A percentile compares a stretch with the other conserved stretches of the same genome.
phyloP scores from a whole-genome alignment of 1,139 yeast species.

The Blastobotrys serpentis region DNA sequence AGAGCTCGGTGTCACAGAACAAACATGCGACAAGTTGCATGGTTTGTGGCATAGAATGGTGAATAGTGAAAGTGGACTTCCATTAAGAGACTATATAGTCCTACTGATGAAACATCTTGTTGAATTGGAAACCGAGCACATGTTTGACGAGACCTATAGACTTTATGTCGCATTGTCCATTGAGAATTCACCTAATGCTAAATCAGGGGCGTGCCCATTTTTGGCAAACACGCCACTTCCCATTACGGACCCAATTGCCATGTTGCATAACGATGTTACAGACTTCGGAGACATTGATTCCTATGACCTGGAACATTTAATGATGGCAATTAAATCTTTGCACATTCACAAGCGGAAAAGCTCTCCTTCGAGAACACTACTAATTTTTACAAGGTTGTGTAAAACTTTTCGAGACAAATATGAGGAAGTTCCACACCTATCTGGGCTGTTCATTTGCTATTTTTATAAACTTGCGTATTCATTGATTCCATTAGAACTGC shows the following conservation, averaged over 20 bases:
- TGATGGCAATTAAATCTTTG: neutral
- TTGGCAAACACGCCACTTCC: neutral
- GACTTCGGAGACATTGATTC: neutral
- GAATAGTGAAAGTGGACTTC: neutral
- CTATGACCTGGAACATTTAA: neutral
- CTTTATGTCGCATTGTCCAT: neutral
- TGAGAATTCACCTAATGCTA: too few species aligned
- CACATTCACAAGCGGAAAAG: neutral
- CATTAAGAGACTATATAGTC: neutral
- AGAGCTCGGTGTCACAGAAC: too few species aligned
- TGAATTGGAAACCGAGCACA: neutral
- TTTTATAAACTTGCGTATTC: neutral
- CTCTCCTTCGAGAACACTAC: neutral
- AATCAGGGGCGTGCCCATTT: too few species aligned
- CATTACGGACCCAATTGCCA: neutral
- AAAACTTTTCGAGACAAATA: neutral
- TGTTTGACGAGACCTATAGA: neutral
- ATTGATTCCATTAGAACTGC: constrained; percentile 1
- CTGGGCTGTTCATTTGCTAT: neutral
- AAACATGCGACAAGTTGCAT: neutral
- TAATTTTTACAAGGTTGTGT: neutral
- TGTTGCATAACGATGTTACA: neutral
- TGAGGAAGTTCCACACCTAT: neutral
- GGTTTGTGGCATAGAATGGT: neutral
- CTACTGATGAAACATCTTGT: neutral